phyloP scores from a whole-genome alignment of 139 green algal species.

The Chlorella sp. region DNA sequence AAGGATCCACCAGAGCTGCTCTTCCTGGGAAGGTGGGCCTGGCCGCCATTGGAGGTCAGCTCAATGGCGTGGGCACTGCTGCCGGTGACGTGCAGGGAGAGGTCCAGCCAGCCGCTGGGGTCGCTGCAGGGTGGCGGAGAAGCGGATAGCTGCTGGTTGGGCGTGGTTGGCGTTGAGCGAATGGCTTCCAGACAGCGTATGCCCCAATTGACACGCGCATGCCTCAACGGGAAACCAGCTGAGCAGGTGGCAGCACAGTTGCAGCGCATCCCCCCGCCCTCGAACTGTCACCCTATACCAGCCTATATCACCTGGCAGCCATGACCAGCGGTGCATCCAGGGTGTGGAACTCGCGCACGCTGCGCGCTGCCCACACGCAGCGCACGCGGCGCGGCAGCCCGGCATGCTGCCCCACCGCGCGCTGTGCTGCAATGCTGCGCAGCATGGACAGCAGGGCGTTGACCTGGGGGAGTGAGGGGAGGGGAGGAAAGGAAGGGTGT shows the following conservation, averaged over 20 bases:
- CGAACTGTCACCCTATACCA: no score
- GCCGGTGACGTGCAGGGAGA: constrained; percentile 3
- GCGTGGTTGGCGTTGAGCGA: no score
- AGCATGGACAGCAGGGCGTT: constrained; percentile 8
- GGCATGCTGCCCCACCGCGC: neutral
- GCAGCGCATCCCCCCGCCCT: no score
- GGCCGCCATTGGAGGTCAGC: neutral
- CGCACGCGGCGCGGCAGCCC: neutral
- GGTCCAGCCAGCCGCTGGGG: neutral
- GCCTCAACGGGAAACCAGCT: no score
- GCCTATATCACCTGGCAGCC: neutral
- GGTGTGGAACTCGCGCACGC: neutral
- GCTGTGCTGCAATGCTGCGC: neutral
- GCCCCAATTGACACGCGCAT: no score
- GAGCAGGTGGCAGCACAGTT: no score
- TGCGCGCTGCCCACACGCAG: neutral
- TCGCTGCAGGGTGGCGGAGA: neutral
- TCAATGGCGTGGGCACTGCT: neutral
- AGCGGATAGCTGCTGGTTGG: no score
- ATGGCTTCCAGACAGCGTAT: no score
- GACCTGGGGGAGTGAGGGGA: no score
- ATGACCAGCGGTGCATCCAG: neutral
- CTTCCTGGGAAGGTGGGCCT: neutral
- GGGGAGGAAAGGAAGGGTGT: no score
- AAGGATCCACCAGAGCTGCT: neutral